Evolutionary conservation across 768 basidiomycete species (phyloP), one percentile per base, ranked within the genome.

Genomic region (Serendipita sp.): DNA sequence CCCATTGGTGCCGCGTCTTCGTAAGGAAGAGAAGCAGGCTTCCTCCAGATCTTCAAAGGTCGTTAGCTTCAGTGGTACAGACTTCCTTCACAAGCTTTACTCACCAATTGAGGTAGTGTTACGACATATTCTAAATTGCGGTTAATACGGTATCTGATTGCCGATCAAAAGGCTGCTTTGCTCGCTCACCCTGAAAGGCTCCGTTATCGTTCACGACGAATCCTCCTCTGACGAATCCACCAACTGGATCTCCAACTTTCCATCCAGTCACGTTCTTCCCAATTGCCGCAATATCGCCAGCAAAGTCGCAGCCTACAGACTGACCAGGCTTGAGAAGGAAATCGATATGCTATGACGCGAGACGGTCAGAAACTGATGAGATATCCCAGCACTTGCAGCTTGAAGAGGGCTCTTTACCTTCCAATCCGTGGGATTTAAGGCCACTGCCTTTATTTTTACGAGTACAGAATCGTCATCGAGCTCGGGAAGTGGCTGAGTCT

Each of bases 381-480:
- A 7, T 13, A 13, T 41, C 38, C 13, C 38, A 41, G 24, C 24
- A 2, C 13, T 41, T 41, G 5, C 13, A 1, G 5, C 13, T 41
- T 1, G 38, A 41, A 41, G 38, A 41, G 38, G 38, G 13, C 38
- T 7, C 38, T 7, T 11, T 65, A 68, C 67, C 65, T 63, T 68
- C 68, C 68, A 68, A 41, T 68, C 68, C 15, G 68, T 68, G 3
- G 69, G 69, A 56, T 70, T 70, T 34, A 69, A 66, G 32, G 69
- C 53, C 18, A 68, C 66, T 10, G 64, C 66, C 16, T 44, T 47
- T 15, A 67, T 53, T 10, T 35, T 24, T 30, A 67, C 66, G 38
- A 67, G 66, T 10, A 67, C 45, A 3, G 18, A 41, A 28, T 51
- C 56, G 44, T 47, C 64, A 30, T 47, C 51, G 11, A 64, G 34